phyloP scores from a whole-genome alignment of 139 green algal genomes.

The Raphidocelis subcapitata region DNA sequence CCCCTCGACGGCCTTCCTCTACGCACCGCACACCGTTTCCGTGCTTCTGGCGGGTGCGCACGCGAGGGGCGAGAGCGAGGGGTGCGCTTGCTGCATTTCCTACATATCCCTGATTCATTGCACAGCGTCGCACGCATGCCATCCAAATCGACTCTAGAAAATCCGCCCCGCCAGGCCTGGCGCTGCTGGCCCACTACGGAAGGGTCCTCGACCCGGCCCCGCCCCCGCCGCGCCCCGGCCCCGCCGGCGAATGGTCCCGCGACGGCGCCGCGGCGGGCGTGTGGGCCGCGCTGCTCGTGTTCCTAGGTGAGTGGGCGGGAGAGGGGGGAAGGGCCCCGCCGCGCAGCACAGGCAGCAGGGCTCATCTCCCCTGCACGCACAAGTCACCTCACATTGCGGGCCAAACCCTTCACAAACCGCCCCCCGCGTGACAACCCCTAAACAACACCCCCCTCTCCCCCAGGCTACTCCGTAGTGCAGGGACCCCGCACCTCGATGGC shows the following conservation, averaged over 20 bases:
- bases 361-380: not conserved
- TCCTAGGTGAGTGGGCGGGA: constrained; percentile 49
- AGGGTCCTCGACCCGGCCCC: constrained; percentile 4
- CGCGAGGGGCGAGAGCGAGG: not conserved
- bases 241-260: constrained; percentile 7
- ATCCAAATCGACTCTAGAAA: constrained; percentile 43
- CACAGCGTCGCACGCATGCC: too few species aligned
- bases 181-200: constrained; percentile 1
- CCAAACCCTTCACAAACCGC: not conserved
- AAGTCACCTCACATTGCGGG: not conserved
- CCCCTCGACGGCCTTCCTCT: constrained; percentile 60
- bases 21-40: constrained; percentile 60
- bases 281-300: constrained; percentile 55
- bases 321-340: not conserved
- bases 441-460: too few species aligned
- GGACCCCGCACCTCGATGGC: constrained; percentile 74
- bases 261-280: constrained; percentile 52
- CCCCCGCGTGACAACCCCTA: too few species aligned
- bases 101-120: not conserved
- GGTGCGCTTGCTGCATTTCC: not conserved
- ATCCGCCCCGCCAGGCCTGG: constrained; percentile 23
- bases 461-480: constrained; percentile 73
- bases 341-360: not conserved
- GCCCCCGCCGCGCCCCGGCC: not conserved
- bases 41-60: constrained; percentile 49